Evolutionary conservation across 441 rosid genomes (phyloP).

Genomic region (Francoa sonchifolia): DNA sequence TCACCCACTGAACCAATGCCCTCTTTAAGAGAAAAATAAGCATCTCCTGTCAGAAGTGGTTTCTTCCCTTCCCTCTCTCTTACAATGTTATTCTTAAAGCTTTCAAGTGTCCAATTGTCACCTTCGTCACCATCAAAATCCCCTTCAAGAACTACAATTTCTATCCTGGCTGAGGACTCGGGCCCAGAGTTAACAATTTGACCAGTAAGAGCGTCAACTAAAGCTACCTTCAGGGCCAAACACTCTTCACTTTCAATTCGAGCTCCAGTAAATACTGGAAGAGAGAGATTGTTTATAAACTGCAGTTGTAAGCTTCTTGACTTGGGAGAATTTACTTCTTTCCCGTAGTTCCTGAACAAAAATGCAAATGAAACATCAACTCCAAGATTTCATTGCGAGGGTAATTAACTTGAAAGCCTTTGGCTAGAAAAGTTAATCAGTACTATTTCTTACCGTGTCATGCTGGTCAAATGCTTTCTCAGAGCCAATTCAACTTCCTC

Average conservation of each 20-base stretch:
- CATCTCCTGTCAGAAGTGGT: constrained; percentile 76
- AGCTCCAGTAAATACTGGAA: constrained; percentile 86
- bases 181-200: constrained; percentile 46
- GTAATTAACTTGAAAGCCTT: constrained; percentile 1
- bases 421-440: background rate
- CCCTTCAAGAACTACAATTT: constrained; percentile 86
- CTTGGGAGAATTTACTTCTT: constrained; percentile 42
- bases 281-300: constrained; percentile 54
- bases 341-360: constrained; percentile 49
- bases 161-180: constrained; percentile 66
- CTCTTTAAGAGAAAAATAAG: constrained; percentile 42
- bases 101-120: constrained; percentile 62
- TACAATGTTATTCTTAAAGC: constrained; percentile 70
- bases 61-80: constrained; percentile 92
- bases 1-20: constrained; percentile 62
- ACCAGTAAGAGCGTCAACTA: constrained; percentile 53
- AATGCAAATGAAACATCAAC: constrained; percentile 7
- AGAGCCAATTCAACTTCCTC: constrained; percentile 94
- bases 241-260: constrained; percentile 77
- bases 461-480: constrained; percentile 48
- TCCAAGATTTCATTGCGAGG: constrained; percentile 1
- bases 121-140: constrained; percentile 63
- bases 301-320: constrained; percentile 56
- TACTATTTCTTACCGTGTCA: constrained; percentile 43
- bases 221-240: constrained; percentile 43